Evolutionary conservation across 352 stramenopile species (phyloP).

Genomic region (Globisporangium paroecandrum): DNA sequence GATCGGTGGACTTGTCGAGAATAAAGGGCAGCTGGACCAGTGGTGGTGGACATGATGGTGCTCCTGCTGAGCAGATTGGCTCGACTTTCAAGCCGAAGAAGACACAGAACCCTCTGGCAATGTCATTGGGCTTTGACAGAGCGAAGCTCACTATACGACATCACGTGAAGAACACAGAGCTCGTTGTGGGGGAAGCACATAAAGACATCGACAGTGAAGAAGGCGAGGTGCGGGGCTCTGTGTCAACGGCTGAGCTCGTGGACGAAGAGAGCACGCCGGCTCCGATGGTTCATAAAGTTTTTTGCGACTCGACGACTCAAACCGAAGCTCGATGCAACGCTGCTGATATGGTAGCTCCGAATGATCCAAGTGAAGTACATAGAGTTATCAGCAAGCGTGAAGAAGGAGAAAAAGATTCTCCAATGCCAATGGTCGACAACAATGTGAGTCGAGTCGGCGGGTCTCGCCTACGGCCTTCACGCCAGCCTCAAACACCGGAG

Average conservation of each 20-base stretch:
- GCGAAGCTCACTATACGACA: neutral
- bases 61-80: neutral
- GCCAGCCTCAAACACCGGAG: neutral
- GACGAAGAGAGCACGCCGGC: neutral
- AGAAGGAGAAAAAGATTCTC: neutral
- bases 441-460: neutral
- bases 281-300: neutral
- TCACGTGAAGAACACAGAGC: neutral
- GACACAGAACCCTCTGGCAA: slow-evolving; percentile 22
- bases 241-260: neutral
- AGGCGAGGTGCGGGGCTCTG: neutral
- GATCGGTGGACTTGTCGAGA: slow-evolving; percentile 6
- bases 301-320: slow-evolving; percentile 3
- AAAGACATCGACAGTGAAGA: slow-evolving; percentile 1
- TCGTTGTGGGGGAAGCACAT: slow-evolving; percentile 4
- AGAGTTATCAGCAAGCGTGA: neutral
- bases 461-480: neutral
- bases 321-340: neutral
- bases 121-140: slow-evolving; percentile 26
- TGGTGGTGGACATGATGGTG: neutral
- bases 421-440: neutral
- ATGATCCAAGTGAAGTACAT: neutral
- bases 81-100: neutral
- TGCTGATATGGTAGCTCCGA: neutral
- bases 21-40: neutral